Evolutionary conservation across 2,329 filamentous ascomycete species (phyloP).

Genomic region (Pestalotiopsis sp.): DNA sequence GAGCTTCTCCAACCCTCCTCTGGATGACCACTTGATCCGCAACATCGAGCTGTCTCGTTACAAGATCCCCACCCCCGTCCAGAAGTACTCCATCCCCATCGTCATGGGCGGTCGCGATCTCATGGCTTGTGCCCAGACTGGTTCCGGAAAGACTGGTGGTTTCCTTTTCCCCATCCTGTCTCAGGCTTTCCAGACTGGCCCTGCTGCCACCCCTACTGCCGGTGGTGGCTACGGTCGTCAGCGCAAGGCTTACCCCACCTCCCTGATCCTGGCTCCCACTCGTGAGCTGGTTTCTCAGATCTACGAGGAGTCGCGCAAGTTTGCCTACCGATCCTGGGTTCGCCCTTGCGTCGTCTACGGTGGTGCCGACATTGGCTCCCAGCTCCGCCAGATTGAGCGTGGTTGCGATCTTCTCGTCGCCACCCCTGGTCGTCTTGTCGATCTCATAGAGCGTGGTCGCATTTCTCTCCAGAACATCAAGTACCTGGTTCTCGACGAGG

Average conservation of each 20-base stretch:
- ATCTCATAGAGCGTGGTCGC: conserved; percentile 96
- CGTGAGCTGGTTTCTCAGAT: conserved; percentile 99
- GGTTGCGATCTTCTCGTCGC: conserved; percentile 97
- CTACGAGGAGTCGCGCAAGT: conserved; percentile 96
- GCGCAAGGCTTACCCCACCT: conserved; percentile 97
- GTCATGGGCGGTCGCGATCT: conserved; percentile 97
- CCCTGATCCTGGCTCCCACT: conserved; percentile 92
- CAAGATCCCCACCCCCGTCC: conserved; percentile 93
- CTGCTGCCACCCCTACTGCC: conserved; percentile 67
- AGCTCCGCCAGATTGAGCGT: conserved; percentile 96
- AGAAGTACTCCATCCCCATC: conserved; percentile 99
- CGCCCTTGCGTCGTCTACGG: conserved; percentile 98
- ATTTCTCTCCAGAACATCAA: conserved; percentile 99
- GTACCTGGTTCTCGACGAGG: conserved; percentile 98
- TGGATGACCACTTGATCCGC: conserved; percentile 88
- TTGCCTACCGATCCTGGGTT: conserved; percentile 98
- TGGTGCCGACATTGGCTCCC: conserved; percentile 97
- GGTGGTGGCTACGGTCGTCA: conserved; percentile 82
- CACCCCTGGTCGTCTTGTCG: conserved; percentile 94
- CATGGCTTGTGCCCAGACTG: conserved; percentile 99
- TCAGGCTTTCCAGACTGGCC: conserved; percentile 92
- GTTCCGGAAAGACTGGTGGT: conserved; percentile 99
- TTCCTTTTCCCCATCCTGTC: conserved; percentile 99
- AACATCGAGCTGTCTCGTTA: conserved; percentile 96
- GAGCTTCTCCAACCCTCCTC: conserved; percentile 89